Evolutionary conservation across 2,329 filamentous ascomycete species (phyloP).

Genomic region (Camillea tinctor): DNA sequence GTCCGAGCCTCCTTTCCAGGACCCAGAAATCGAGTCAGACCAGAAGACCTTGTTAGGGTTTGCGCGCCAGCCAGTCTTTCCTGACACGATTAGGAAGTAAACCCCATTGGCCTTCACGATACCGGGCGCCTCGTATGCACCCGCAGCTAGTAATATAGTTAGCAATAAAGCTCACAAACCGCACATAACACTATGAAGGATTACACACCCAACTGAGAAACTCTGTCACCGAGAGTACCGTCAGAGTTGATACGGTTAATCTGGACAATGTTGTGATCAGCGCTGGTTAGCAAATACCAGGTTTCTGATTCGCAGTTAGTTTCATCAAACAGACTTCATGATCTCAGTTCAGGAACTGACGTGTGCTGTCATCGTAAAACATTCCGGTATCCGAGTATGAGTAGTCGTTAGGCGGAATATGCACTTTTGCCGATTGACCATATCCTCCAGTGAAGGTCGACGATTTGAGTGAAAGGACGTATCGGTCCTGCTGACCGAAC

Average conservation of each 20-base stretch:
- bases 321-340: conserved; percentile 1
- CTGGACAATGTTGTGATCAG: conserved; percentile 41
- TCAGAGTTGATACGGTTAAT: conserved; percentile 39
- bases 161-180: neutral
- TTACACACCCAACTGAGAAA: conserved; percentile 26
- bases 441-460: conserved; percentile 33
- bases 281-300: conserved; percentile 40
- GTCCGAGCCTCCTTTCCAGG: conserved; percentile 34
- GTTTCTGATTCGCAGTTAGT: conserved; percentile 21
- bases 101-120: conserved; percentile 33
- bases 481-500: conserved; percentile 40
- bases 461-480: conserved; percentile 37
- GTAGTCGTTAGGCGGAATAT: conserved; percentile 37
- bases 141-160: conserved; percentile 21
- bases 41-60: conserved; percentile 40
- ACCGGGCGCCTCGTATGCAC: conserved; percentile 37
- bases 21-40: conserved; percentile 31
- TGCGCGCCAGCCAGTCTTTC: conserved; percentile 36
- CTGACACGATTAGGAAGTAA: conserved; percentile 38
- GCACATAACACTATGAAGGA: neutral
- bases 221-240: conserved; percentile 34
- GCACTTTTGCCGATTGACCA: conserved; percentile 31
- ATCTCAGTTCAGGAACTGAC: no score
- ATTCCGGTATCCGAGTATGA: conserved; percentile 41
- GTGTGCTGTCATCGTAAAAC: conserved; percentile 34